phyloP scores from a whole-genome alignment of 306 rosid species.

The Rosa multiflora region DNA sequence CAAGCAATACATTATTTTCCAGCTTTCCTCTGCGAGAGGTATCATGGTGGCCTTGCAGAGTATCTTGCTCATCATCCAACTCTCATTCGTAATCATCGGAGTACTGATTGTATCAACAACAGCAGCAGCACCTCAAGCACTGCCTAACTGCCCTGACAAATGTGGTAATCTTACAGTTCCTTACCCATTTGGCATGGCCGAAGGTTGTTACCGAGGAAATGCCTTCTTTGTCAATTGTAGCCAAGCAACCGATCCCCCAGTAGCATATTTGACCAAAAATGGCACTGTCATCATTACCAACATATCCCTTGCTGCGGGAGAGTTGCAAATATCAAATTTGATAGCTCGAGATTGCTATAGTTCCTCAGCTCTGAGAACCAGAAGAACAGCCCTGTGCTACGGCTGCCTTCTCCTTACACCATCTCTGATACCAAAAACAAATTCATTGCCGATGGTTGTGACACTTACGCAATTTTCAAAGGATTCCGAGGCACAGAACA shows the following conservation, averaged over 20 bases:
- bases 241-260: neutral
- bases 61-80: neutral
- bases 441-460: slow-evolving; percentile 14
- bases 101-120: neutral
- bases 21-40: neutral
- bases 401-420: no score
- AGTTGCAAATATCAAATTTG: neutral
- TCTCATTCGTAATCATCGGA: neutral
- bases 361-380: no score
- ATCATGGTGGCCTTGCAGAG: neutral
- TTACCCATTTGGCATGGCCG: neutral
- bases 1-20: neutral
- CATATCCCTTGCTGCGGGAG: neutral
- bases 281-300: neutral
- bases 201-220: neutral
- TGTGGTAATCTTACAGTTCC: slow-evolving; percentile 11
- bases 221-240: neutral
- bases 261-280: neutral
- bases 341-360: neutral
- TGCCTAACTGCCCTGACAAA: neutral
- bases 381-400: no score
- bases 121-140: neutral
- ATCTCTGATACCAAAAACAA: neutral
- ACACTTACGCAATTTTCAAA: slow-evolving; percentile 4
- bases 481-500: neutral